Evolutionary conservation across 1,284 basidiomycete species (phyloP), one percentile per base, ranked within the genome.

Genomic region (Ganoderma resinaceum): DNA sequence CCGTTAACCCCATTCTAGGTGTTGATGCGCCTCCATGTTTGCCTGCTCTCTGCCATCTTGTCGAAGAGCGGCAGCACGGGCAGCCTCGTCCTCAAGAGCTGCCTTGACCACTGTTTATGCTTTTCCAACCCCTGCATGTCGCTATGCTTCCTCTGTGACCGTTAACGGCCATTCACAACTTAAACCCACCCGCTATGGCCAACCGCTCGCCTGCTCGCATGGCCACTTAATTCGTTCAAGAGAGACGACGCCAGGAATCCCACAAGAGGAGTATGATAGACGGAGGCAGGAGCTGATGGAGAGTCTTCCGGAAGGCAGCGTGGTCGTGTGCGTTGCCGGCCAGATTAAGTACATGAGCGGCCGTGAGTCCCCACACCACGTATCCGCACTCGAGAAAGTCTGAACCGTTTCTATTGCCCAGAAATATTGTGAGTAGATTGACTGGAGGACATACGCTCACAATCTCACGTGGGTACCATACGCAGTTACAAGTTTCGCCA

Each of bases 401-500:
- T 63, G 46, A n/a, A 58, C 35, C 31, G 18, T 55, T 65, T 49
- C 33, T 9, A 57, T 23, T 37, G 23, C 62, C 9, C 74, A 86
- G 84, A 84, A 66, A 86, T 86, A 74, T 87, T 87, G 88, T 89
- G 68, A 78, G 85, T 16, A 16, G n/a, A 26, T 37, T 3, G 3
- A 52, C 23, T 29, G 35, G 40, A 43, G 18, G 26, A 0, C 3
- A 5, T 37, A n/a, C 5, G n/a, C n/a, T 40, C 18, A 49, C 26
- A 52, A 18, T 43, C 61, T 23, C 60, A 61, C 16, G 16, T 65
- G 16, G 2, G 26, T 55, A 8, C 11, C 12, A 1, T 23, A 12
- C 40, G 23, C 38, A 97, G 96, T 80, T 98, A 98, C 85, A 96
- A 96, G 79, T 99, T 95, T 78, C 89, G 97, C 46, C 97, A 98